Evolutionary conservation across 163 green algal species (phyloP).

Genomic region (Chlamydomonas reinhardtii): DNA sequence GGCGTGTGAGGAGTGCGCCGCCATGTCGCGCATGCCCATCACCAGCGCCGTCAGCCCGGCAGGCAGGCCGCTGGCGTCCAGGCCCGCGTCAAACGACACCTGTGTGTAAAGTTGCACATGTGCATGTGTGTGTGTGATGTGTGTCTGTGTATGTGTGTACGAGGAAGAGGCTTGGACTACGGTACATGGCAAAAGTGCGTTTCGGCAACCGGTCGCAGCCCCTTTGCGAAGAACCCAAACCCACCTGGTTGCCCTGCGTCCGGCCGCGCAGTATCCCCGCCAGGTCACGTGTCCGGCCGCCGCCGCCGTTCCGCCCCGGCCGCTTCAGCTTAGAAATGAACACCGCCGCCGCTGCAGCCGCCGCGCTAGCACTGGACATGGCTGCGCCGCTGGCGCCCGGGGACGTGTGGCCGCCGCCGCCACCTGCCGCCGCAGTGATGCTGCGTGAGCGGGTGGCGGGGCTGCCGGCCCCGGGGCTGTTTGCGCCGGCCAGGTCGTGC

Average conservation of each 20-base stretch:
- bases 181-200: too few relatives aligned
- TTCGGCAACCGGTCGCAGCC: too few relatives aligned
- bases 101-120: too few relatives aligned
- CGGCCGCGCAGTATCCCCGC: slow-evolving; percentile 26
- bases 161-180: too few relatives aligned
- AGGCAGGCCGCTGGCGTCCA: background rate
- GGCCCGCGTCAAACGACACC: too few relatives aligned
- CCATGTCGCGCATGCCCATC: background rate
- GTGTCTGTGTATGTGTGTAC: too few relatives aligned
- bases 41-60: background rate
- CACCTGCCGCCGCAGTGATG: background rate
- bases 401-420: background rate
- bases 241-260: too few relatives aligned
- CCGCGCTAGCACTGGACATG: background rate
- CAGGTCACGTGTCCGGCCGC: slow-evolving; percentile 10
- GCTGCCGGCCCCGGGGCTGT: background rate
- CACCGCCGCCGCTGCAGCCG: background rate
- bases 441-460: too few relatives aligned
- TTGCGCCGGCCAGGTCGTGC: too few relatives aligned
- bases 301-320: background rate
- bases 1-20: background rate
- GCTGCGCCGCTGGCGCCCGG: background rate
- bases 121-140: too few relatives aligned
- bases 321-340: slow-evolving; percentile 35
- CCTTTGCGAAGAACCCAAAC: too few relatives aligned